Evolutionary conservation across 2,329 filamentous ascomycete species (phyloP).

Genomic region (Alternaria longipes): DNA sequence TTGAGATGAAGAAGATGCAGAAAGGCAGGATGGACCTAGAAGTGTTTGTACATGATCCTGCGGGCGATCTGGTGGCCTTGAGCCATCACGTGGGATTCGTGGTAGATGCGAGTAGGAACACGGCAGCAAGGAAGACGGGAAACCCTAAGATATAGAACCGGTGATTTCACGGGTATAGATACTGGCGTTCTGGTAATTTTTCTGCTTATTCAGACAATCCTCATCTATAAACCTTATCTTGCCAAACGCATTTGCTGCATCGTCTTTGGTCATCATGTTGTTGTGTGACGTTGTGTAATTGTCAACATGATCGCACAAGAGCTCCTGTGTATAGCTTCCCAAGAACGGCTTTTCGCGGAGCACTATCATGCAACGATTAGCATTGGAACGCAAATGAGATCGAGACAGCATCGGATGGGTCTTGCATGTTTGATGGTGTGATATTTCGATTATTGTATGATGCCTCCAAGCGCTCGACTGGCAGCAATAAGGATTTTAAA

Average conservation of each 20-base stretch:
- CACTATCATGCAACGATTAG: not conserved
- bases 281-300: not conserved
- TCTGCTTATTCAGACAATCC: not conserved
- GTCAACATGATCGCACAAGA: not conserved
- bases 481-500: not conserved
- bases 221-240: not conserved
- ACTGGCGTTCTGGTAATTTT: not conserved
- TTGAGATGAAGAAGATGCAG: slow-evolving; percentile 71
- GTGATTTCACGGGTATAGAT: not conserved
- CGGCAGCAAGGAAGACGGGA: slow-evolving; percentile 58
- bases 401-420: not conserved
- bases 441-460: slow-evolving; percentile 5
- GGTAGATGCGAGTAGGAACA: slow-evolving; percentile 70
- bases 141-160: slow-evolving; percentile 46
- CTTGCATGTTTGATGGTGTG: not conserved
- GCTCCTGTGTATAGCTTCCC: too few relatives aligned
- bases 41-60: slow-evolving; percentile 70
- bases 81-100: slow-evolving; percentile 74
- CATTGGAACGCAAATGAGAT: not conserved
- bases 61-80: slow-evolving; percentile 71
- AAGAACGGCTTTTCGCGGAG: not conserved
- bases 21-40: slow-evolving; percentile 81
- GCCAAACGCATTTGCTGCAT: not conserved
- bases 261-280: not conserved
- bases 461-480: not conserved